A percentile compares a stretch with the other conserved stretches of the same genome.
Evolutionary conservation across 164 flowering plant genomes (phyloP).

Genomic region (Cinnamomum chago): DNA sequence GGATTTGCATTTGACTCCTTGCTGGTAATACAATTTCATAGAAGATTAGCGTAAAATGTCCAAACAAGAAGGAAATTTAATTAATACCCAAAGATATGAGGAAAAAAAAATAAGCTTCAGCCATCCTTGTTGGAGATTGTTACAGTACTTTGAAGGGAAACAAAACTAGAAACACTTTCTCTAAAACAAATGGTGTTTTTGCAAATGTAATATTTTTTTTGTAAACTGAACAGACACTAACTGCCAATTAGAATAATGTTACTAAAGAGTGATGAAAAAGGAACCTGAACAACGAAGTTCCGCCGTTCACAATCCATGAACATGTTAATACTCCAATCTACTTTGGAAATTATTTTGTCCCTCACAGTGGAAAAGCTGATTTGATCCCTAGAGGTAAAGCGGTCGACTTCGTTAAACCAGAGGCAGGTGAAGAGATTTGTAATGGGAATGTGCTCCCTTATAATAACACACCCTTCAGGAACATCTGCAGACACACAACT

Average conservation of each 20-base stretch:
- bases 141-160: too few relatives aligned
- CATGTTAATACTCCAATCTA: conserved; percentile 71
- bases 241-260: background rate
- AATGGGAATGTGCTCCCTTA: conserved; percentile 82
- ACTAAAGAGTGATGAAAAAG: background rate
- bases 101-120: too few relatives aligned
- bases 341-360: conserved; percentile 66
- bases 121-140: too few relatives aligned
- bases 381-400: conserved; percentile 93
- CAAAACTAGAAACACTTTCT: too few relatives aligned
- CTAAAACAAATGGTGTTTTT: too few relatives aligned
- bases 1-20: too few relatives aligned
- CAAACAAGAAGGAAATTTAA: too few relatives aligned
- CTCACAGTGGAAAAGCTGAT: conserved; percentile 87
- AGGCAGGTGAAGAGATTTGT: conserved; percentile 87
- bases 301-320: conserved; percentile 93
- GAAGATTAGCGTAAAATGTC: too few relatives aligned
- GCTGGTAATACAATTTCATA: too few relatives aligned
- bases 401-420: conserved; percentile 99
- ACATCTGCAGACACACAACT: conserved; percentile 55
- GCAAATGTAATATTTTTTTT: background rate
- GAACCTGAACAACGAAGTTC: conserved; percentile 88
- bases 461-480: conserved; percentile 94
- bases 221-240: too few relatives aligned
- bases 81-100: too few relatives aligned